Conservation (phyloP, 2,329 filamentous ascomycete genomes). For the Paraphoma sp. region DNA sequence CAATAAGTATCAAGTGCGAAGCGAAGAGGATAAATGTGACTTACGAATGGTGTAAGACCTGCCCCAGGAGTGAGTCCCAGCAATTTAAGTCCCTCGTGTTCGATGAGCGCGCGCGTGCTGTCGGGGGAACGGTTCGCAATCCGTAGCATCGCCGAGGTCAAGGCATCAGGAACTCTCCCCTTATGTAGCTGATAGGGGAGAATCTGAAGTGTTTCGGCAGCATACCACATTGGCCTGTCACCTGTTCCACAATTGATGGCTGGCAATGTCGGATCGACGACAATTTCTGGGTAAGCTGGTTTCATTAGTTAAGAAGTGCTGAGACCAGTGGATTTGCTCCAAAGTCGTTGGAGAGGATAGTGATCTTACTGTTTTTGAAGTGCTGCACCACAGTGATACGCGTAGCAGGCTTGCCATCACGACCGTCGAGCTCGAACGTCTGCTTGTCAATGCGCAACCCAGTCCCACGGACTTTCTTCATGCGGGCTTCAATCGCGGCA, state of each 20-base stretch:
- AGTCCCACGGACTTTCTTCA: conserved; percentile 4
- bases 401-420: not conserved
- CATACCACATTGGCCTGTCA: conserved; percentile 7
- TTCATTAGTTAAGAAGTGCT: not conserved
- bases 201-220: conserved; percentile 16
- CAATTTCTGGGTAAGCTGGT: not conserved
- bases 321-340: no score
- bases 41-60: conserved; percentile 1
- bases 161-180: conserved; percentile 15
- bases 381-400: conserved; percentile 2
- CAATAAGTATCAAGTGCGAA: not conserved
- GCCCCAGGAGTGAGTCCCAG: conserved; percentile 3
- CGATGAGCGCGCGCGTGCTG: conserved; percentile 15
- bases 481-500: conserved; percentile 1
- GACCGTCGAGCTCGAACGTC: conserved; percentile 1
- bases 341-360: no score
- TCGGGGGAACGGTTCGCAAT: conserved; percentile 15
- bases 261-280: not conserved
- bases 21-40: not conserved
- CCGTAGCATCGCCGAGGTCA: conserved; percentile 19
- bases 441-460: not conserved
- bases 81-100: conserved; percentile 26
- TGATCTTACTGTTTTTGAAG: conserved; percentile 7
- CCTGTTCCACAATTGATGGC: conserved; percentile 17
- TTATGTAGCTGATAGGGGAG: conserved; percentile 27